Percentiles rank a stretch among this genome's conserved stretches.
Evolutionary conservation across 1,284 basidiomycete genomes (phyloP).

Genomic region (Cyathus pygmaeus): DNA sequence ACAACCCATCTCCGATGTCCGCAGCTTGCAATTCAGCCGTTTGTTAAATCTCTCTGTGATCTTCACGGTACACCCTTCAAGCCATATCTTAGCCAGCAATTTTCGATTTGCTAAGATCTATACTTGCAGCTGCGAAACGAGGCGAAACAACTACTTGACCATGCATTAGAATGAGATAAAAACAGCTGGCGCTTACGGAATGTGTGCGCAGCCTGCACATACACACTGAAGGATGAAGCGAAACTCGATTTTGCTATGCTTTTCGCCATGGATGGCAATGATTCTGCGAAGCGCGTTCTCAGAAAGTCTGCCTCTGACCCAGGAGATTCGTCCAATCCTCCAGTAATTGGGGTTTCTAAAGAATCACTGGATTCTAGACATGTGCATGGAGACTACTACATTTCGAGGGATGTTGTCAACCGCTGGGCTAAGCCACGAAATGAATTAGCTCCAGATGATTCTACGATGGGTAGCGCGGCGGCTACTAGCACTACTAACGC

Average conservation of each 20-base stretch:
- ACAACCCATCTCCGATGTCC: conserved; percentile 5
- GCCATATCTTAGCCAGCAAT: conserved; percentile 7
- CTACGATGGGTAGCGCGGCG: no score
- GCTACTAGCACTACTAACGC: no score
- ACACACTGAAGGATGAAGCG: conserved; percentile 26
- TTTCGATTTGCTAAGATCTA: conserved; percentile 6
- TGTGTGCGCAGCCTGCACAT: conserved; percentile 36
- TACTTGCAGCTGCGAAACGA: conserved; percentile 8
- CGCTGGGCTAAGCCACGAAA: conserved; percentile 13
- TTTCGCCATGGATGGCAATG: conserved; percentile 43
- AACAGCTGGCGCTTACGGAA: conserved; percentile 10
- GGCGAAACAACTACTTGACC: not conserved
- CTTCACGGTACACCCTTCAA: conserved; percentile 14
- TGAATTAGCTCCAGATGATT: not conserved
- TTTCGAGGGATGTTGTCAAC: conserved; percentile 23
- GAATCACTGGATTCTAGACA: conserved; percentile 8
- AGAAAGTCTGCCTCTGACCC: not conserved
- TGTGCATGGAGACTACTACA: conserved; percentile 21
- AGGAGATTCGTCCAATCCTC: not conserved
- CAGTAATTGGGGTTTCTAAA: conserved; percentile 1
- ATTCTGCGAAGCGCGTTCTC: conserved; percentile 35
- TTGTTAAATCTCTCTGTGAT: conserved; percentile 12
- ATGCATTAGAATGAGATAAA: conserved; percentile 3
- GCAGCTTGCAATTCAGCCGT: conserved; percentile 5
- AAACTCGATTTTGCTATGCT: conserved; percentile 26